Conservation (phyloP, 257 asterid species). For the Osmanthus fragrans region DNA sequence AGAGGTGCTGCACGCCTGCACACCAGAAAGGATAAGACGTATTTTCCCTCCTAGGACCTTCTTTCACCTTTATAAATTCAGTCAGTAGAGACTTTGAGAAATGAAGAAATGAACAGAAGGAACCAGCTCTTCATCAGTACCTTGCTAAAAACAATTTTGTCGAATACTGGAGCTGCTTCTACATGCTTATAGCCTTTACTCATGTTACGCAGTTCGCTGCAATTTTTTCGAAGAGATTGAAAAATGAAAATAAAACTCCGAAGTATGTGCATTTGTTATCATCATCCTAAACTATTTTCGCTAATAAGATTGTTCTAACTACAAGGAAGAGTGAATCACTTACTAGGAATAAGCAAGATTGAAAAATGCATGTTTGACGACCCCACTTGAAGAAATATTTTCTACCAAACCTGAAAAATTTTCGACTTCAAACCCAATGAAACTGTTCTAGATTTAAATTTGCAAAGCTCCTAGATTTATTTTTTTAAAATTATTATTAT, state of each 20-base stretch:
- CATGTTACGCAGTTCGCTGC: conserved; percentile 75
- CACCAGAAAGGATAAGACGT: conserved; percentile 78
- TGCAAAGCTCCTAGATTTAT: too few relatives aligned
- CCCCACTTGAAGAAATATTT: conserved; percentile 63
- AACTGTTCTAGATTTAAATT: too few relatives aligned
- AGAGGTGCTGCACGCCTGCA: conserved; percentile 97
- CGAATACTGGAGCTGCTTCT: conserved; percentile 73
- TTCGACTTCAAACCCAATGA: too few relatives aligned
- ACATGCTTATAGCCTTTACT: conserved; percentile 65
- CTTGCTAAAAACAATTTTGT: conserved; percentile 73
- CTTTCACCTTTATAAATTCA: conserved; percentile 46
- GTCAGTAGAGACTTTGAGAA: conserved; percentile 1
- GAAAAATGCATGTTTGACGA: conserved; percentile 55
- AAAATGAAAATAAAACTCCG: neutral
- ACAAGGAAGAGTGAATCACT: conserved; percentile 24
- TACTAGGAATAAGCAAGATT: conserved; percentile 74
- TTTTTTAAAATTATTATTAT: too few relatives aligned
- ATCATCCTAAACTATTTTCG: too few relatives aligned
- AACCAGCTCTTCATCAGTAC: conserved; percentile 23
- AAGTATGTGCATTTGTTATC: neutral
- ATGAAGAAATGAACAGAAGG: conserved; percentile 5
- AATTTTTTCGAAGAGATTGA: conserved; percentile 13
- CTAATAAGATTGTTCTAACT: neutral
- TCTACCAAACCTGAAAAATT: conserved; percentile 54
- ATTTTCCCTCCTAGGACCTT: conserved; percentile 80